phyloP scores from a whole-genome alignment of 345 rosid genomes.

The Cardamine chenopodiifolia region DNA sequence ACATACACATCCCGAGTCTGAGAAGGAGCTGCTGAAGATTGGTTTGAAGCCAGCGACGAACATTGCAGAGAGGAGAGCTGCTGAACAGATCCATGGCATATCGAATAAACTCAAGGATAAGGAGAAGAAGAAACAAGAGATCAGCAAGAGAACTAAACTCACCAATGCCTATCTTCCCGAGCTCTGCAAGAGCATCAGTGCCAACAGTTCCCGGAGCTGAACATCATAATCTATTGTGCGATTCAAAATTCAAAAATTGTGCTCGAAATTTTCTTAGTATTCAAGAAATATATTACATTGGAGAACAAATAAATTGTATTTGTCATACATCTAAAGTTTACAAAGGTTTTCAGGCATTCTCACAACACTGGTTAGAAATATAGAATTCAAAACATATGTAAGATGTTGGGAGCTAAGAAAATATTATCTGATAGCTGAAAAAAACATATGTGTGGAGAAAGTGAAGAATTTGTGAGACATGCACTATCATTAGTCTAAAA shows the following conservation, averaged over 20 bases:
- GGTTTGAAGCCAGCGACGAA: constrained; percentile 85
- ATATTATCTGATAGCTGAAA: not conserved
- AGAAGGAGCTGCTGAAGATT: constrained; percentile 71
- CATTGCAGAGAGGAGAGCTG: constrained; percentile 76
- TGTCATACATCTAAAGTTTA: not conserved
- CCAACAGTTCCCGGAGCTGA: constrained; percentile 27
- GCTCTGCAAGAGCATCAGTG: constrained; percentile 54
- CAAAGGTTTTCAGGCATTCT: constrained; percentile 5
- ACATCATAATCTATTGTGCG: not conserved
- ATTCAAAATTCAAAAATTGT: not conserved
- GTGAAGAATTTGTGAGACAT: too few species aligned
- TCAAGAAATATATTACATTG: not conserved
- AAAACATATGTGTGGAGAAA: too few species aligned
- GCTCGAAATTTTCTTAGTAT: not conserved
- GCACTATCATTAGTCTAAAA: too few species aligned
- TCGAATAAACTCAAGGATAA: constrained; percentile 51
- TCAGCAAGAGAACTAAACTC: constrained; percentile 82
- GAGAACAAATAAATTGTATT: not conserved
- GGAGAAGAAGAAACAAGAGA: constrained; percentile 80
- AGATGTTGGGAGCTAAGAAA: constrained; percentile 10
- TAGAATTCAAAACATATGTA: not conserved
- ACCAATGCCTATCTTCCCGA: constrained; percentile 83
- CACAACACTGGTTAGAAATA: not conserved
- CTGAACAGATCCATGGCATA: constrained; percentile 66
- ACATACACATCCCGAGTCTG: constrained; percentile 60